A percentile compares a stretch with the other conserved stretches of the same genome.
These are phyloP conservation scores for Acidomyces sp. DNA, from an alignment of 495 filamentous ascomycete genomes.

Conservation along the genomic window DNA sequence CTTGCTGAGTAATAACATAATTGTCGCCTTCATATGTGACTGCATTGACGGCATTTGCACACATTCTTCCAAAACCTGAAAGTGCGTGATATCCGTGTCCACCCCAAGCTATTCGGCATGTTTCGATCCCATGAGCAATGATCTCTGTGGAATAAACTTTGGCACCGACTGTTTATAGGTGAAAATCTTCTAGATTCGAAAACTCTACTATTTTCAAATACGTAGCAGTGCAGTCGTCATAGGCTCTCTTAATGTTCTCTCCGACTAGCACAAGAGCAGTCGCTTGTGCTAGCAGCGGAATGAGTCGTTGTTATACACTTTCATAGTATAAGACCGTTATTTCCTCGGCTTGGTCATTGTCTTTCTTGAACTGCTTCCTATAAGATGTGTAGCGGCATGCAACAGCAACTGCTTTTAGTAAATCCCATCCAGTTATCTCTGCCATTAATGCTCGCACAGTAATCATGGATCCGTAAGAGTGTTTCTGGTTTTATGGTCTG, in stretches of 20 bases:
- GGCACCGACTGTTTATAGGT: constrained; percentile 12
- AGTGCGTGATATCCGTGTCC: constrained; percentile 13
- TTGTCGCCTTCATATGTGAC: constrained; percentile 15
- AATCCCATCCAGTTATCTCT: constrained; percentile 13
- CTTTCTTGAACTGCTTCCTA: constrained; percentile 13
- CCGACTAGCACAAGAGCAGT: constrained; percentile 13
- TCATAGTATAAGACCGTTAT: constrained; percentile 16
- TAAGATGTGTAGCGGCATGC: constrained; percentile 9
- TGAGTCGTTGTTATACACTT: constrained; percentile 11
- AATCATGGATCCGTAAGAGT: constrained; percentile 19
- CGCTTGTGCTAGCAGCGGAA: constrained; percentile 9
- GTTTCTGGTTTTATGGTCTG: constrained; percentile 9
- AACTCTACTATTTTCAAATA: constrained; percentile 11
- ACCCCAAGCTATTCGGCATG: constrained; percentile 9
- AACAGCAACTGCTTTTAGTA: constrained; percentile 12
- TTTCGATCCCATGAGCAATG: constrained; percentile 9
- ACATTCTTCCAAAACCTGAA: constrained; percentile 13
- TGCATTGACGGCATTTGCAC: constrained; percentile 11
- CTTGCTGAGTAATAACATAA: constrained; percentile 11
- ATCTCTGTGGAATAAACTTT: constrained; percentile 15
- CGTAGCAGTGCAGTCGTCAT: constrained; percentile 8
- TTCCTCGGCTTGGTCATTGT: constrained; percentile 3
- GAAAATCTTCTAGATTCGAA: constrained; percentile 15
- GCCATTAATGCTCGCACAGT: constrained; percentile 17
- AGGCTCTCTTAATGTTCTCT: constrained; percentile 7